Evolutionary conservation across 768 basidiomycete genomes (phyloP), one percentile per base, ranked within the genome.

Genomic region (Gymnopilus junonius): DNA sequence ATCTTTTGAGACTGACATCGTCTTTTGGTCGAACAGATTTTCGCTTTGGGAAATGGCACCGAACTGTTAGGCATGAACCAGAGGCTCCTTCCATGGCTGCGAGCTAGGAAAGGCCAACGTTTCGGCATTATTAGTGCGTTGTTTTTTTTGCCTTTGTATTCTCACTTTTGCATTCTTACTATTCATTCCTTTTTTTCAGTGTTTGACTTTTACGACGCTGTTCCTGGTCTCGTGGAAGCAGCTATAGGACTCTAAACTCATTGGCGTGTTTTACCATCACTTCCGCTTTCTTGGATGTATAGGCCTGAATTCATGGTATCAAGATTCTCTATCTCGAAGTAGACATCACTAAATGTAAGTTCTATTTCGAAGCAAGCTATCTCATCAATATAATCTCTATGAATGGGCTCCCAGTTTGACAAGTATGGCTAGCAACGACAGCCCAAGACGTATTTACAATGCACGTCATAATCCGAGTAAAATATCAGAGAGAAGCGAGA

Each of bases 101-200:
- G 78, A 48, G 75, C 69, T 10, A 73, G 74, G 40, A 82, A 80
- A 55, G 82, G 82, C 21, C 67, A 80, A 62, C 71, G 83, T 34
- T 79, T 82, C 65, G 83, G 83, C 3, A 73, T 83, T 32, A 76
- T 85, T 57, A 80, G 82, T 83, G 59, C 29, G 82, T 78, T 23
- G 12, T 50, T 32, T 14, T 25, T 32, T 12, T 0, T 3, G n/a
- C n/a, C n/a, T n/a, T n/a, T n/a, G n/a, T n/a, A n/a, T n/a, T n/a
- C n/a, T n/a, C n/a, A n/a, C 4, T 39, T 23, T 17, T n/a, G 54
- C 4, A 14, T 50, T 54, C 34, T 14, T 54, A 21, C 17, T 21
- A 20, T 20, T 27, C 35, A 46, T 34, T 43, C 21, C 21, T 25
- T 6, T 35, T 60, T 45, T 31, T 2, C 46, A 84, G 83, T 84